Evolutionary conservation across 768 basidiomycete species (phyloP).

Genomic region (Brasilioporus rufonigricans): DNA sequence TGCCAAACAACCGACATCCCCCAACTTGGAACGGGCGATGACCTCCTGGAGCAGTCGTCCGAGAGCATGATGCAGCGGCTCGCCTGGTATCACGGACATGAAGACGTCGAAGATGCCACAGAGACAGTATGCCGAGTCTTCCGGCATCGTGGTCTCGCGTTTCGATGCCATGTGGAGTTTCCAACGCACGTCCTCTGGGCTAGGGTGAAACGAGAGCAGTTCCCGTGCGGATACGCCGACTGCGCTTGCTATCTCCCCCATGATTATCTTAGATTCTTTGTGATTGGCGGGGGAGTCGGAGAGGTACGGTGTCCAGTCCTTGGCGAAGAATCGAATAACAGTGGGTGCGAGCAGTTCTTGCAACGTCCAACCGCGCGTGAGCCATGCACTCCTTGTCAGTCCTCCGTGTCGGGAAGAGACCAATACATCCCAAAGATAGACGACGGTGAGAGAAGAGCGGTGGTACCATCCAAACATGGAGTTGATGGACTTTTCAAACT

Average conservation of each 20-base stretch:
- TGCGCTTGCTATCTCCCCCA: background rate
- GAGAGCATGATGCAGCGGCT: background rate
- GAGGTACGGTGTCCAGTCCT: conserved; percentile 7
- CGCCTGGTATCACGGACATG: conserved; percentile 2
- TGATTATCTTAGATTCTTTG: conserved; percentile 4
- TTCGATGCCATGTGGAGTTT: conserved; percentile 11
- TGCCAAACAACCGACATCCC: conserved; percentile 1
- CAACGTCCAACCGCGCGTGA: conserved; percentile 10
- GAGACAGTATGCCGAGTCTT: conserved; percentile 7
- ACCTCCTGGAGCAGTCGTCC: conserved; percentile 4
- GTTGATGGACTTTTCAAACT: conserved; percentile 6
- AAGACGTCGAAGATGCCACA: conserved; percentile 1
- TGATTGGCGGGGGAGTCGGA: background rate
- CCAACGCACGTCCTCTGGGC: background rate
- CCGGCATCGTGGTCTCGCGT: background rate
- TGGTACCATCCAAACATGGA: conserved; percentile 14
- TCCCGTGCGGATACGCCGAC: background rate
- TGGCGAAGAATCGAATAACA: conserved; percentile 1
- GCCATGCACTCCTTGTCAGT: background rate
- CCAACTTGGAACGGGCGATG: conserved; percentile 1
- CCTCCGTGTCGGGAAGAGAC: background rate
- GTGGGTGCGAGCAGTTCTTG: conserved; percentile 12
- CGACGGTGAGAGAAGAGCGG: conserved; percentile 4
- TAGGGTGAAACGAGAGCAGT: conserved; percentile 1
- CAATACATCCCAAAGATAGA: conserved; percentile 8